Base-by-base conservation (phyloP, 192 early-diverging fungal genomes). In the Chytriomyces confervae region DNA sequence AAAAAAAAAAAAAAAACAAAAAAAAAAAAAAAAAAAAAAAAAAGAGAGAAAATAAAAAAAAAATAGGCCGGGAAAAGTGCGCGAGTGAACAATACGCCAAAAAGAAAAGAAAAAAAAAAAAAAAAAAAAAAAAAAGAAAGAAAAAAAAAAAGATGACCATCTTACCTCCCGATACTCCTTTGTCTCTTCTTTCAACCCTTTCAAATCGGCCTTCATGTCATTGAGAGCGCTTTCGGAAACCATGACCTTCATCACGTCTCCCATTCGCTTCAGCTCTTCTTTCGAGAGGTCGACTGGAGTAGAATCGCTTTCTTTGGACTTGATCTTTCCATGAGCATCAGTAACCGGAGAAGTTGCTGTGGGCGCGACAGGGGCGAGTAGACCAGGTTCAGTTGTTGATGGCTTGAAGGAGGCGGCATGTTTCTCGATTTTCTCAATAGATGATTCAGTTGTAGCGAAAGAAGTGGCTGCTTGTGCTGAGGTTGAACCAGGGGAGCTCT, bases 121-220 rank as follows among this genome's bases (percentile, higher is more conserved):
- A 27, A 27, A 27, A 27, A 27, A 27, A 27, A 27, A 27, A 27
- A 27, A 27, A 27, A 27, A 27, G 24, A 27, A 0, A 27, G 24
- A 27, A 27, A 27, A 27, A 36, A 0, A 36, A 36, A 36, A 36
- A 36, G 1, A 36, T 4, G 36, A 36, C 2, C 11, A 46, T 18
- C 64, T 3, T 68, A 84, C 85, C 79, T 88, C 84, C 7, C 67
- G 84, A 74, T 82, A 85, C 63, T 85, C 87, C 77, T 85, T 81
- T 7, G 77, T 78, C 23, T 81, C 88, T 50, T 87, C 88, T 73
- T 85, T 88, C 46, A 88, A 62, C 24, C 75, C 79, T 49, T 75
- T 79, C 47, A 88, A 65, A 13, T 66, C 57, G 46, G 79, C 82
- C 57, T 84, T 85, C 44, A 86, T 80, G 63, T 88, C 87, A 46